Evolutionary conservation across 257 asterid species (phyloP), one percentile per base, ranked within the genome.

Genomic region (Scutellaria barbata): DNA sequence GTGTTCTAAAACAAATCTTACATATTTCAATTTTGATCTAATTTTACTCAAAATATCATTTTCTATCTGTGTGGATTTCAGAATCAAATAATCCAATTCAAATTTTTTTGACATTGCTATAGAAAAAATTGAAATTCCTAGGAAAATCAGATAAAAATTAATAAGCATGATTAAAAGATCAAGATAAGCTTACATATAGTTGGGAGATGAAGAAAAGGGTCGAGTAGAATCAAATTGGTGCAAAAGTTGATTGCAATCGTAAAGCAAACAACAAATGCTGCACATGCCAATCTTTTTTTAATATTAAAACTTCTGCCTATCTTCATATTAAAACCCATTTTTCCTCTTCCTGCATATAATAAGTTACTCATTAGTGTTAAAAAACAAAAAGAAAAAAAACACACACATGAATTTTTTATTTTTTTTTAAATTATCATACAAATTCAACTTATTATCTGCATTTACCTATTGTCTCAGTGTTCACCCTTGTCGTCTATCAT

Each of bases 241-340:
- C 59, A 74, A 68, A 84, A 14, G 10, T 77, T 68, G 46, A 77
- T 3, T 35, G 81, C 83, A 62, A 84, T 17, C 17, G 81, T 39
- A 67, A 89, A 74, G 69, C 75, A 82, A 71, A 78, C 71, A 20
- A 79, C 13, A 10, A 81, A 72, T 6, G 86, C 86, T 57, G 84
- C 76, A 6, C 42, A 64, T 74, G 79, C 77, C 37, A 87, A 42
- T 33, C 62, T 85, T 69, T 74, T 76, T 14, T 70, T 59, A 33
- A 39, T 62, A 55, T 84, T 81, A 61, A 81, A 79, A n/a, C 79
- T 87, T 33, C 81, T 81, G 0, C 42, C 60, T 12, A 84, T 73
- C 35, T 79, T n/a, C n/a, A n/a, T 66, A 30, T 85, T 79, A 6
- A 69, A 63, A 39, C 54, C 72, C 86, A 79, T 81, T 37, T 0